phyloP scores from a whole-genome alignment of 148 eudicot species.

The Hydrangea macrophylla region DNA sequence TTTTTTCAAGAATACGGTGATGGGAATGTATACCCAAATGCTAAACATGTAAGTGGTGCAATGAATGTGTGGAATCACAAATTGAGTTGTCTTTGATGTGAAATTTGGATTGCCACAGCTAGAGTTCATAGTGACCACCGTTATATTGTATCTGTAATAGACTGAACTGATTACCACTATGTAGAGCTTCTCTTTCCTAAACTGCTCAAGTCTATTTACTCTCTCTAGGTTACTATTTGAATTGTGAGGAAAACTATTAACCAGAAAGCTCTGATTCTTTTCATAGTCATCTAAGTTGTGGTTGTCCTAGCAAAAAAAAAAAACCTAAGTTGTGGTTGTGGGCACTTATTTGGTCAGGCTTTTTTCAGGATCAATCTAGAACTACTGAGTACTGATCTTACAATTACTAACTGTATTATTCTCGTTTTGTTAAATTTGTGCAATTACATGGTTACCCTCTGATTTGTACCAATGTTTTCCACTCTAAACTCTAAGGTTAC shows the following conservation, averaged over 20 bases:
- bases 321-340: too few relatives aligned
- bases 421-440: too few relatives aligned
- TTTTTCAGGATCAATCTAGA: too few relatives aligned
- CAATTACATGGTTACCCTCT: too few relatives aligned
- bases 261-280: too few relatives aligned
- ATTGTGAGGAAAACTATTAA: not conserved
- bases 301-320: too few relatives aligned
- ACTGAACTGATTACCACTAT: not conserved
- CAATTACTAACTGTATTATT: too few relatives aligned
- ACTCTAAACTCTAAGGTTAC: too few relatives aligned
- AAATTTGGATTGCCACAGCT: not conserved
- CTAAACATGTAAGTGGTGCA: not conserved
- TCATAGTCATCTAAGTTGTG: too few relatives aligned
- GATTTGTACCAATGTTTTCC: too few relatives aligned
- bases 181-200: not conserved
- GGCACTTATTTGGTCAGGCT: too few relatives aligned
- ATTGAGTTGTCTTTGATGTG: not conserved
- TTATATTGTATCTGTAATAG: not conserved
- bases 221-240: not conserved
- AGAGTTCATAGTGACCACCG: not conserved
- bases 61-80: conserved; percentile 5
- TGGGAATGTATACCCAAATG: not conserved
- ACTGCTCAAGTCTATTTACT: not conserved
- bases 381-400: too few relatives aligned
- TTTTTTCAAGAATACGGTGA: not conserved